Evolutionary conservation across 306 rosid genomes (phyloP), one percentile per base, ranked within the genome.

Genomic region (Vigna angularis): DNA sequence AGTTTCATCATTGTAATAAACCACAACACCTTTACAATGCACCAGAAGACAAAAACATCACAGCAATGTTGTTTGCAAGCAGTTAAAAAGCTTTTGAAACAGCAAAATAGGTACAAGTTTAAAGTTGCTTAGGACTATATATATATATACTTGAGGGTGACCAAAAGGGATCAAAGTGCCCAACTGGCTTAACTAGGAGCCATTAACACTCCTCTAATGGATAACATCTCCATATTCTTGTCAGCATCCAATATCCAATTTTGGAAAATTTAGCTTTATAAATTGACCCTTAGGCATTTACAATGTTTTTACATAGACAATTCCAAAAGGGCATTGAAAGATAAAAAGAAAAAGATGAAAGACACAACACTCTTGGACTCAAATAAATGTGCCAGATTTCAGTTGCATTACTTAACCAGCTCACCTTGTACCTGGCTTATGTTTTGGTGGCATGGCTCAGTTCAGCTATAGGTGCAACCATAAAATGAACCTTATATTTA

Each of bases 251-350:
- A 64, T 47, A 44, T 20, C 56, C 80, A 74, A 47, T 81, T 73
- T 55, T 65, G 72, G 78, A 68, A 75, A 80, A 64, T 44, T 70
- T 84, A 75, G 86, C 74, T 79, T 79, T 80, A 82, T 76, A 80
- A 75, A 81, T 76, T 77, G 81, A 82, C 81, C 28, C 57, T 80
- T 82, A 57, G 82, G 47, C 73, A 76, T 66, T 55, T 38, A 44
- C 59, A 51, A 78, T 68, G 77, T 77, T 36, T 30, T 66, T 77
- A 49, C 49, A 13, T 24, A 42, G 10, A 26, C 16, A 70, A 59
- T 44, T 68, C 67, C 76, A 72, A 76, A 74, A 64, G 52, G 64
- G 53, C 42, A 32, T 73, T 47, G 56, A 51, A 47, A 55, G 24
- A 81, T n/a, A 50, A 32, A 71, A n/a, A 68, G 7, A 34, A 34